Base-by-base conservation (phyloP, 164 flowering plant genomes). In the Dillenia suffruticosa region DNA sequence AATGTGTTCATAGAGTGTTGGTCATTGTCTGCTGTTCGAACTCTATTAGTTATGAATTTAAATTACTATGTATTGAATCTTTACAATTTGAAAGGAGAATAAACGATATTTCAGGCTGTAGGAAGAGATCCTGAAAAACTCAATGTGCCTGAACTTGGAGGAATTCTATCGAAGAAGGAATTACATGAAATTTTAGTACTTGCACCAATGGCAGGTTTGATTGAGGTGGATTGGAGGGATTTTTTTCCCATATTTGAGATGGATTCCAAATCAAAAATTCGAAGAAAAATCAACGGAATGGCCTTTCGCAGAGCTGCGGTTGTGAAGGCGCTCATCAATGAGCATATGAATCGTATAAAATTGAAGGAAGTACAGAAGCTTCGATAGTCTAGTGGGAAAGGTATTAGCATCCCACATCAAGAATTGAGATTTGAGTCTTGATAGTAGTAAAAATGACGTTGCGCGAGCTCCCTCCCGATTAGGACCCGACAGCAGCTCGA, bases 221-320 rank as follows among this genome's bases (percentile, higher is more conserved):
- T 88, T 63, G 97, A 90, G 58, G 97, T 90, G 57, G 98, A 90
- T 43, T 93, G 98, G 98, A 84, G 97, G 71, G 99, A 95, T 63
- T 92, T 95, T 95, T 80, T 95, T 95, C 66, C 97, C 99, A 14
- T 92, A 85, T 67, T 69, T 95, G 43, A 82, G 54, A 72, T 95
- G 99, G 99, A 47, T 92, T 72, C 99, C 99, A 12, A 91, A 89
- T 68, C 85, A 66, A 69, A 68, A 69, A 52, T 32, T 83, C 10
- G 97, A 89, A 67, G 63, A 44, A 44, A 75, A 55, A 75, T 95
- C 56, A 57, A 76, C 16, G 61, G 59, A 44, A 79, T 86, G 76
- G 61, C 59, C 66, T 54, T 50, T 12, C 82, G 86, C 19, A 82
- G 91, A 63, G 40, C 26, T 48, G 87, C 77, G 2, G 92, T 90